Evolutionary conservation across 805 yeast genomes (phyloP), one percentile per base, ranked within the genome.

Genomic region (Ogataea trehaloabstinens): DNA sequence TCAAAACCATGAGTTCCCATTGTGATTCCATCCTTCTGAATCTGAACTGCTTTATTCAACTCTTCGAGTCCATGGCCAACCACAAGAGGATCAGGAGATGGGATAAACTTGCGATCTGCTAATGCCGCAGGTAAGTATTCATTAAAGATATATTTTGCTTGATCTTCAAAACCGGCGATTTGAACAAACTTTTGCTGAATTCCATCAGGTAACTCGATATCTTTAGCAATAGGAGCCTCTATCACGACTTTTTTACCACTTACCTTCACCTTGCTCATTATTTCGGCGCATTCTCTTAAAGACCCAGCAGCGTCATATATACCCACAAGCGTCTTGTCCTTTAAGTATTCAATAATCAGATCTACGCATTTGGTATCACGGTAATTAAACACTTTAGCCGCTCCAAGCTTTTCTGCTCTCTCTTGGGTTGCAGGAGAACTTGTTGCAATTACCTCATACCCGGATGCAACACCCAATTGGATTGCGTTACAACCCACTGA

Each of bases 401-500:
- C 48, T 5, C 50, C 50, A 8, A 46, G 31, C 13, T 24, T 19
- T 19, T 37, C 35, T n/a, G 41, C 20, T 8, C 24, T 27, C 8
- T 35, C 45, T 29, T 25, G 28, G 28, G 37, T 40, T 13, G 37
- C 37, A 6, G 40, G 31, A 4, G 48, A 43, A 27, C 37, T 20
- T 8, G 48, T 44, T 6, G 45, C 19, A 20, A 43, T 33, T 4
- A 46, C 50, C 24, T 40, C 42, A 22, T 40, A 42, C 7, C 49
- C 47, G n/a, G 42, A n/a, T 5, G 42, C 35, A 12, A 11, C 30
- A 3, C 45, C 45, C 6, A 45, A 27, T 19, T 42, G 47, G 22
- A 42, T 33, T n/a, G 41, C 47, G 24, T 34, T 37, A 29, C 28
- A 17, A 10, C 47, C 49, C n/a, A 45, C 47, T n/a, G 37, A 15